Percentiles rank a stretch among this genome's conserved stretches.
Evolutionary conservation across 2,329 filamentous ascomycete genomes (phyloP).

Genomic region (Aspergillus candidus): DNA sequence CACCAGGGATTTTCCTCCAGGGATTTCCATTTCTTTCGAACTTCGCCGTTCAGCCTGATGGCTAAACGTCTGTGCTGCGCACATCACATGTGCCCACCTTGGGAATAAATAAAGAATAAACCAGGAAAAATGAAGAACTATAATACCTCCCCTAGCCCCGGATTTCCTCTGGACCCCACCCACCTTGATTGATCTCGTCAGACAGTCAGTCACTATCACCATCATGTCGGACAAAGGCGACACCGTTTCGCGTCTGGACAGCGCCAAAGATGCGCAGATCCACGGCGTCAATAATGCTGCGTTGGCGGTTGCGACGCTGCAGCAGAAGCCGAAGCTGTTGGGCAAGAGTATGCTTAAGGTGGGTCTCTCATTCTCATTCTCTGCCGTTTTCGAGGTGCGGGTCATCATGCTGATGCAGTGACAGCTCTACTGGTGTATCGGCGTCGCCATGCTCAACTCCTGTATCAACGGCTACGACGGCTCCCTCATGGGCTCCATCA

Average conservation of each 20-base stretch:
- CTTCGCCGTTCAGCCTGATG: no score
- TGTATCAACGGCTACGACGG: constrained; percentile 47
- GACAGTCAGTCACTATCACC: neutral
- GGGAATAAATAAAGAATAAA: no score
- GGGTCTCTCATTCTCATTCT: no score
- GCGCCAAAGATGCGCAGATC: constrained; percentile 9
- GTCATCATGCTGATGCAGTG: constrained; percentile 7
- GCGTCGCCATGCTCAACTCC: constrained; percentile 41
- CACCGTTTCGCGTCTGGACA: neutral
- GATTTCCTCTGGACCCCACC: no score
- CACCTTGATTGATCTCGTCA: neutral
- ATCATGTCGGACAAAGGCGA: neutral
- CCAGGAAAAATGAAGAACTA: no score
- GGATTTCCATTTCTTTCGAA: no score
- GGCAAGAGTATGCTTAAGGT: constrained; percentile 42
- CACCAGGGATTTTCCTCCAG: no score
- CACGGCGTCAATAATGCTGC: constrained; percentile 23
- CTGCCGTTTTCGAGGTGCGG: no score
- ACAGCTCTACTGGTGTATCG: constrained; percentile 38
- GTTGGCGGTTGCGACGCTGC: constrained; percentile 26
- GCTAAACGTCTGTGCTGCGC: no score
- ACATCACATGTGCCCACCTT: no score
- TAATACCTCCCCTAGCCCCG: no score
- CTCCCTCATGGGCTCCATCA: constrained; percentile 47
- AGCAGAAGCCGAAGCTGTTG: constrained; percentile 28